phyloP scores from a whole-genome alignment of 805 yeast genomes.

The Zygosaccharomyces bailii region DNA sequence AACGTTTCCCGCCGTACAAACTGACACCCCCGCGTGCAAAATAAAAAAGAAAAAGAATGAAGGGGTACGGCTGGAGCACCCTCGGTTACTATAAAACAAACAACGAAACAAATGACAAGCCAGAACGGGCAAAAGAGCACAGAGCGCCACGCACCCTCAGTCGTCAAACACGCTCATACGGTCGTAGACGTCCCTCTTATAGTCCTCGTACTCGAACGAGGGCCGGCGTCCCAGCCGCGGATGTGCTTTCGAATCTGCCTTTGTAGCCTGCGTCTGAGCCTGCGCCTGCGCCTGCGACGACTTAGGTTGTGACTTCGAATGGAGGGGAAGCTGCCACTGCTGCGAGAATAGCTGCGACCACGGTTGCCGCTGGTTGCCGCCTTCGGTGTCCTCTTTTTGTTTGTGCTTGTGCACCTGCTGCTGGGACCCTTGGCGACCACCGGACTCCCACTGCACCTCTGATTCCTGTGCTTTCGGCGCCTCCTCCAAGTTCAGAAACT shows the following conservation, averaged over 20 bases:
- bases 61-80: neutral
- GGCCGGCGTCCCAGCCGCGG: conserved; percentile 19
- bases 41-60: neutral
- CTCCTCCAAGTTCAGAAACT: conserved; percentile 23
- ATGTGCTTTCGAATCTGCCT: conserved; percentile 7
- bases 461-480: conserved; percentile 25
- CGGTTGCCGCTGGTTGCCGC: conserved; percentile 5
- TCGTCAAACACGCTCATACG: conserved; percentile 28
- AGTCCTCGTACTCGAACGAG: conserved; percentile 33
- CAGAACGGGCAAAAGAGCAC: neutral
- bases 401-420: conserved; percentile 9
- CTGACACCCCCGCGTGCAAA: neutral
- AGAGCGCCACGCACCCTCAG: neutral
- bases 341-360: neutral
- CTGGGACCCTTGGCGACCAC: conserved; percentile 2
- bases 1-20: neutral
- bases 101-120: neutral
- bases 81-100: neutral
- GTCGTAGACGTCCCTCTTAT: conserved; percentile 33
- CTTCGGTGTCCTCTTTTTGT: conserved; percentile 1
- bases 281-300: conserved; percentile 5
- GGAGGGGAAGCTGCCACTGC: neutral
- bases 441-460: conserved; percentile 7
- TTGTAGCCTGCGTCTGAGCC: neutral
- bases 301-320: no score